Evolutionary conservation across 176 grass and related monocot species (phyloP), one percentile per base, ranked within the genome.

Genomic region (Lolium perenne): DNA sequence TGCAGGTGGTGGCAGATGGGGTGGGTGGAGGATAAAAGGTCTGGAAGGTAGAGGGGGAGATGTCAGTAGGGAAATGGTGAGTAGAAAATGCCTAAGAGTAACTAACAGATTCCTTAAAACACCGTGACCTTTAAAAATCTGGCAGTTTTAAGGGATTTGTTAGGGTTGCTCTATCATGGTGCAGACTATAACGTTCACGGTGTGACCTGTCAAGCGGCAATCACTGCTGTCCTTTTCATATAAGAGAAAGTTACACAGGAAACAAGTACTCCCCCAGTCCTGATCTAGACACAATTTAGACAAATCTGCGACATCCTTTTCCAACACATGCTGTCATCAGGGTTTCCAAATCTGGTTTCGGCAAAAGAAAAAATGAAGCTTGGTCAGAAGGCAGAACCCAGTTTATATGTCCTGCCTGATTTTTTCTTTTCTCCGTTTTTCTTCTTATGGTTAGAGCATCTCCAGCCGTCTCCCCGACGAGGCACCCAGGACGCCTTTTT

Each of bases 361-460:
- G 10, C 17, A 1, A 54, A 41, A 32, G 61, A 60, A 43, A 78
- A 13, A 41, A 38, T 40, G 55, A 78, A 43, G 6, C 35, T 61
- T 45, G 15, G 14, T 9, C 22, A 51, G 23, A 54, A 76, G 78
- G 21, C 22, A 64, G 59, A 49, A 80, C 16, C 22, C 41, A 63
- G 40, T 80, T 43, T 66, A 35, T 66, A 66, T 16, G 15, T 75
- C 15, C 2, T 29, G 48, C 15, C 49, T 35, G 1, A 0, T 62
- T 62, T 62, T 50, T 55, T 60, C 9, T 4, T n/a, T 62, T 63
- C 43, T 62, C 58, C 57, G 23, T 25, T 79, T 47, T 45, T 62
- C 9, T 58, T 80, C n/a, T 80, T 23, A 25, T 61, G 77, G 21
- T 80, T 80, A 35, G 32, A 35, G 32, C 32, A 35, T 35, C 32